Evolutionary conservation across 441 rosid genomes (phyloP), one percentile per base, ranked within the genome.

Genomic region (Rhodomyrtus psidioides): DNA sequence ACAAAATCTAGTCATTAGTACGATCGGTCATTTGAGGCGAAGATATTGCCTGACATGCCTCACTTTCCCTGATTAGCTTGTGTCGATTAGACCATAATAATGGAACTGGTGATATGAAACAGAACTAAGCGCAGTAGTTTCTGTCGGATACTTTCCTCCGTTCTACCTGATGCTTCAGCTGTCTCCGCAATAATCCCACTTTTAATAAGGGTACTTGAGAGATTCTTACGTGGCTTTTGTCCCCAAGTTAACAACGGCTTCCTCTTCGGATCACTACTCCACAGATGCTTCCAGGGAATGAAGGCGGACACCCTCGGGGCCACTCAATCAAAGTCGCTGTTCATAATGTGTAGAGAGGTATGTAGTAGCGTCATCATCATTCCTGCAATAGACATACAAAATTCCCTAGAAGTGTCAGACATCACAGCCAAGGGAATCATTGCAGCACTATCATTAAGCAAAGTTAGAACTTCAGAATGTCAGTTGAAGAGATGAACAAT

Each of bases 221-320:
- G 83, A 83, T 23, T 49, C 34, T 81, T 53, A 84, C 30, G 56
- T 82, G 88, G 83, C 86, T 88, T 90, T 88, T 86, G 91, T 86
- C 90, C 83, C 10, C 62, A 88, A 65, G 88, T 85, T 86, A 39
- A 75, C 83, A 55, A 85, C 89, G 86, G 86, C 86, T 89, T 87
- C 88, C 84, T 87, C 70, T 75, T 59, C 19, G 57, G 74, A 84
- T 86, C 83, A 23, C 74, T 85, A 70, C 55, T 87, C 82, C 81
- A 46, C 53, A 83, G 86, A 88, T 88, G 85, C 86, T 83, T 58
- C 88, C 85, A 82, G 91, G 87, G 86, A 51, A 82, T 65, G 83
- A 30, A 44, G 83, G 19, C n/a, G 2, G 39, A n/a, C 26, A 83
- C 42, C 42, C 17, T 60, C 62, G 24, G 55, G 81, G 55, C 39